Evolutionary conservation across 352 stramenopile genomes (phyloP).

Genomic region (Pythium vanterpoolii): DNA sequence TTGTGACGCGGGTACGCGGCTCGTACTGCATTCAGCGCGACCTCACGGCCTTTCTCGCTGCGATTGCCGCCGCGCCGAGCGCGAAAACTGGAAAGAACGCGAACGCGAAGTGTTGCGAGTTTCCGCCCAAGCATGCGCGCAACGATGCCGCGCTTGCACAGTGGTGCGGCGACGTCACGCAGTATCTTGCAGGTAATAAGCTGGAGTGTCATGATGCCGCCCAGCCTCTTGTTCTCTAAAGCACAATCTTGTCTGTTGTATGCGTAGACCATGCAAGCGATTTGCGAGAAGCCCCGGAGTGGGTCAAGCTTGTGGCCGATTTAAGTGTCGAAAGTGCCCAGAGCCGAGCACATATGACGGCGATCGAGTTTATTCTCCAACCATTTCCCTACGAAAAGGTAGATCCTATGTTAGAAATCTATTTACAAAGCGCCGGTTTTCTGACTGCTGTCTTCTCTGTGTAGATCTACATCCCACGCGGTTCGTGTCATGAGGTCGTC

Average conservation of each 20-base stretch:
- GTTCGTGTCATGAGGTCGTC: constrained; percentile 56
- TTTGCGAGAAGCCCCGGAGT: constrained; percentile 37
- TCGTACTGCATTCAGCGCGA: constrained; percentile 58
- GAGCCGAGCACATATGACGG: constrained; percentile 65
- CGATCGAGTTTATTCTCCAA: constrained; percentile 82
- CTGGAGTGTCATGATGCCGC: too few relatives aligned
- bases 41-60: constrained; percentile 36
- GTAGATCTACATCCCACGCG: constrained; percentile 29
- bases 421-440: not conserved
- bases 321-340: constrained; percentile 36
- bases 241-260: not conserved
- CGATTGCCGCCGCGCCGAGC: constrained; percentile 22
- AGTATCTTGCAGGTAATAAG: constrained; percentile 45
- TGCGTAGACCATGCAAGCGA: constrained; percentile 10
- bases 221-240: not conserved
- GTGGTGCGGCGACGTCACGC: constrained; percentile 65
- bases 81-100: not conserved
- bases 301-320: constrained; percentile 58
- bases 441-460: not conserved
- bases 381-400: constrained; percentile 73
- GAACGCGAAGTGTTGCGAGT: constrained; percentile 30
- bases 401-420: not conserved
- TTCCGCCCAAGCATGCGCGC: constrained; percentile 41
- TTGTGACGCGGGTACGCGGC: constrained; percentile 43
- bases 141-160: constrained; percentile 56